Conservation (phyloP, 2,329 filamentous ascomycete species). For the Xylaria sp. region DNA sequence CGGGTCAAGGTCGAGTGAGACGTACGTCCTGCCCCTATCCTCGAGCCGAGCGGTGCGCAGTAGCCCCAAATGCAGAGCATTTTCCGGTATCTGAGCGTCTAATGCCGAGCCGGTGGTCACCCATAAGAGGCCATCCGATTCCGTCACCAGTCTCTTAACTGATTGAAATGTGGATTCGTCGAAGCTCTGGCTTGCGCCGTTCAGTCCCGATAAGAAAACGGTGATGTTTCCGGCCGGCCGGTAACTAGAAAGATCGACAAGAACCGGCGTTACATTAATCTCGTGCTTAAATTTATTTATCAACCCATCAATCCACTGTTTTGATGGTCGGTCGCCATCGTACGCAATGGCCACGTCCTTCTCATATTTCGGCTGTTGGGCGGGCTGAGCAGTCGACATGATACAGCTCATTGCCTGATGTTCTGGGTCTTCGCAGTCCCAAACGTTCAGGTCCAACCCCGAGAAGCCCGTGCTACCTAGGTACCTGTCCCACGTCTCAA, state of each 20-base stretch:
- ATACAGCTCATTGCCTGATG: conserved; percentile 13
- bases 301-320: not conserved
- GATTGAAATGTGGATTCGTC: conserved; percentile 7
- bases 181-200: not conserved
- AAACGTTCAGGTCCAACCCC: conserved; percentile 20
- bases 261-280: not conserved
- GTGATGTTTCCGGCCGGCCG: not conserved
- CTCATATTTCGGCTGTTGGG: not conserved
- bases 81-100: conserved; percentile 24
- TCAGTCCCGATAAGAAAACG: conserved; percentile 9
- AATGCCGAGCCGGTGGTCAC: conserved; percentile 21
- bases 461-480: conserved; percentile 13
- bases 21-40: conserved; percentile 24
- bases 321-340: not conserved
- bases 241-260: not conserved
- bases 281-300: conserved; percentile 6
- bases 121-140: conserved; percentile 23
- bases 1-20: conserved; percentile 36
- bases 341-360: not conserved
- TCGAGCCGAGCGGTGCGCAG: conserved; percentile 34
- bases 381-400: conserved; percentile 10
- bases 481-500: conserved; percentile 10
- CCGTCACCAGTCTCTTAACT: conserved; percentile 15
- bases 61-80: conserved; percentile 28
- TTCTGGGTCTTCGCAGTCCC: conserved; percentile 10